Evolutionary conservation across 75 land plant genomes (phyloP), one percentile per base, ranked within the genome.

Genomic region (Cryptomeria japonica): DNA sequence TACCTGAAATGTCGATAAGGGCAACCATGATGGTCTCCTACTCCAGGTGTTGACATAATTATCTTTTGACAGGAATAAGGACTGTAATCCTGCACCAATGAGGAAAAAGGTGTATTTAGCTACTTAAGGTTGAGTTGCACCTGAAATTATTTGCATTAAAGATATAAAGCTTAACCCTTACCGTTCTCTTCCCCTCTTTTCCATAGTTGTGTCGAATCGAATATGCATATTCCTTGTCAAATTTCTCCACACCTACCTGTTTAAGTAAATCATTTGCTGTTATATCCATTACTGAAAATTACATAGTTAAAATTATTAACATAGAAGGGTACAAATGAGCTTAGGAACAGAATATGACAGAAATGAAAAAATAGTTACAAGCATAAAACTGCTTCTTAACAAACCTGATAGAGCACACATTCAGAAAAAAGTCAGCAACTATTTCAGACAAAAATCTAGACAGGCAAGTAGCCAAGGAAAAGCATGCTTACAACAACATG

Each of bases 11-110:
- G 99, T 14, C 97, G 94, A 87, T 94, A 98, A 25, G 99, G 99
- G 72, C 99, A 98, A 32, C 99, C 99, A 93, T 98, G 99, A 88
- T 98, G 99, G 92, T 98, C 99, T 58, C 99, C 99, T 64, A 93
- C 96, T 77, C 98, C 94, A 86, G 99, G 97, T n/a, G 94, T 95
- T 73, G 97, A 94, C 76, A 93, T 92, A 75, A 98, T 98, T 5
- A 98, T 91, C 73, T 96, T 97, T 87, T 97, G 95, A 91, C 99
- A 98, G 10, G 99, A 94, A 90, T 95, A 96, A 70, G 99, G 97
- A n/a, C 96, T 96, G 75, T 98, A 98, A 90, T 98, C 99, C 99
- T 97, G 92, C 83, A 53, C 12, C 25, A 53, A n/a, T 32, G 80
- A 53, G 76, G 51, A 36, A 82, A 87, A 83, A 41, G 25, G 61